phyloP scores from a whole-genome alignment of 306 rosid genomes.

The Vachellia pachyceras region DNA sequence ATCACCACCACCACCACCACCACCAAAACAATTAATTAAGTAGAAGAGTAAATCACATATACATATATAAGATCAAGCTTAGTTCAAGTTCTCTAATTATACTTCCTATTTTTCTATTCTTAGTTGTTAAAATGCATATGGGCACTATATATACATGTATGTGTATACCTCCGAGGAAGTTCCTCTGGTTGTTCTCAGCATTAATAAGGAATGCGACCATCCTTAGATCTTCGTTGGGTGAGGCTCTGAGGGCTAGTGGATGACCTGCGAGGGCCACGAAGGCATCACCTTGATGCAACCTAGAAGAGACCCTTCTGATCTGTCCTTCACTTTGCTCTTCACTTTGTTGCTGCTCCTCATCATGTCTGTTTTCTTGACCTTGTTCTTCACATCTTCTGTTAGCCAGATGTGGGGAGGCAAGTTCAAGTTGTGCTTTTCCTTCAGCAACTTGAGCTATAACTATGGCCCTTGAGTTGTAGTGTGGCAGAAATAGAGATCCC shows the following conservation, averaged over 20 bases:
- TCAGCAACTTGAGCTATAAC: not conserved
- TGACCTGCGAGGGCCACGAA: conserved; percentile 43
- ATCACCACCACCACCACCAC: not conserved
- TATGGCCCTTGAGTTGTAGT: conserved; percentile 35
- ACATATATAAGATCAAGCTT: too few species aligned
- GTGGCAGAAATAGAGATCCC: conserved; percentile 41
- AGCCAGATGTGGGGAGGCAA: conserved; percentile 20
- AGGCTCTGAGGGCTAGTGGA: conserved; percentile 44
- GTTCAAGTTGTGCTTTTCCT: conserved; percentile 35
- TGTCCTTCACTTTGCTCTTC: not conserved
- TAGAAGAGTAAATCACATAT: too few species aligned
- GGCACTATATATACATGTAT: too few species aligned
- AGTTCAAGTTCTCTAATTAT: too few species aligned
- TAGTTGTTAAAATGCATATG: too few species aligned
- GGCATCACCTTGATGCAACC: conserved; percentile 32
- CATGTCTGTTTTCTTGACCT: not conserved
- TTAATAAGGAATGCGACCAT: conserved; percentile 45
- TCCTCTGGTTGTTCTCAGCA: conserved; percentile 47
- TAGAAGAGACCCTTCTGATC: conserved; percentile 34
- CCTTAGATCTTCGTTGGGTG: not conserved
- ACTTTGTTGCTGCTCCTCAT: not conserved
- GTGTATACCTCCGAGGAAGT: conserved; percentile 52
- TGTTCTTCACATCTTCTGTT: not conserved
- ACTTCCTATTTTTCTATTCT: too few species aligned
- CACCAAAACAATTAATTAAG: not conserved